Conservation (phyloP, 1,139 yeast genomes). For the Geotrichum australiense region DNA sequence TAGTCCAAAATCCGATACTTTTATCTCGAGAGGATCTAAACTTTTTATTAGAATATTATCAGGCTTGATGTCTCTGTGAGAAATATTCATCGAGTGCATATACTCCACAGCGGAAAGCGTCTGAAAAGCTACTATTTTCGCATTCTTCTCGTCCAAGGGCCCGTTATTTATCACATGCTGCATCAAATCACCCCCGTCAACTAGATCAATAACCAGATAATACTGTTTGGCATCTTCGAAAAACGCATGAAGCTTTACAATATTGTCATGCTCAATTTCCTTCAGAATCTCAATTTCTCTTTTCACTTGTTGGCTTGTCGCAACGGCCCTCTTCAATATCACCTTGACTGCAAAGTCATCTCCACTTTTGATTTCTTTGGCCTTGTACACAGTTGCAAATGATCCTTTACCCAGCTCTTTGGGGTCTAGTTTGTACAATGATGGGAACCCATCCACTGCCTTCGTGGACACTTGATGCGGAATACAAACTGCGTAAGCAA, state of each 20-base stretch:
- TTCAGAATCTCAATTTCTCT: constrained; percentile 78
- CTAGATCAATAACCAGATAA: constrained; percentile 89
- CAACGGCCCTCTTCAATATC: constrained; percentile 75
- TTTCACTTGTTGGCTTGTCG: constrained; percentile 24
- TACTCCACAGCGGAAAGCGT: constrained; percentile 76
- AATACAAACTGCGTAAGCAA: constrained; percentile 65
- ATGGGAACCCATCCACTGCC: constrained; percentile 42
- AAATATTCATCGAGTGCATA: constrained; percentile 81
- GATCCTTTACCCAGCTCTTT: constrained; percentile 95
- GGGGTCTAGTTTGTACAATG: constrained; percentile 69
- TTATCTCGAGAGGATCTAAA: constrained; percentile 83
- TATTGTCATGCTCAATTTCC: constrained; percentile 73
- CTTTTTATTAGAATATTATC: constrained; percentile 87
- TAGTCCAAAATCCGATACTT: constrained; percentile 88
- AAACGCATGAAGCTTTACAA: constrained; percentile 73
- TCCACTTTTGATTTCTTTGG: constrained; percentile 78
- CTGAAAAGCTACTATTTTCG: constrained; percentile 78
- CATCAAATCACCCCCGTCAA: constrained; percentile 97
- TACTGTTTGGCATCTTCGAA: constrained; percentile 76
- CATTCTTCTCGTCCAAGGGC: constrained; percentile 83
- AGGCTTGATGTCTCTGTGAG: constrained; percentile 83
- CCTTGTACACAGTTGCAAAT: constrained; percentile 90
- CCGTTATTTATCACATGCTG: constrained; percentile 90
- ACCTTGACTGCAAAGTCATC: constrained; percentile 84
- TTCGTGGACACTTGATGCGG: constrained; percentile 24